Percentiles rank a stretch among this genome's conserved stretches.
Conservation (phyloP, 768 basidiomycete species). For the Pluteus cervinus region DNA sequence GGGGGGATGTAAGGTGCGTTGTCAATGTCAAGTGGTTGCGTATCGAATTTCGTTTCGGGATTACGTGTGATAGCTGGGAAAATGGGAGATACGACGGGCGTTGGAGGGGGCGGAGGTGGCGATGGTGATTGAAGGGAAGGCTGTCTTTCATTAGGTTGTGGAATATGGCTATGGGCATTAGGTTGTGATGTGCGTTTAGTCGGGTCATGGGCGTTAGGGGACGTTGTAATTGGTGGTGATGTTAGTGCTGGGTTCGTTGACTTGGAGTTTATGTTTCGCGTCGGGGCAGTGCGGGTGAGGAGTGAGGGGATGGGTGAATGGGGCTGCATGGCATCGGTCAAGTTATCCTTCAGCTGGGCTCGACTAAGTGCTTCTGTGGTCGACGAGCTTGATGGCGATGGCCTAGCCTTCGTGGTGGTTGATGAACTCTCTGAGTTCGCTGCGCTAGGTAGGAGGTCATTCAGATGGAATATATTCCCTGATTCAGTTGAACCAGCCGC, state of each 20-base stretch:
- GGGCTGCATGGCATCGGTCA: too few relatives aligned
- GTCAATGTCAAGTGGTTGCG: conserved; percentile 14
- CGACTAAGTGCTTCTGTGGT: too few relatives aligned
- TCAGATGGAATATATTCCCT: conserved; percentile 7
- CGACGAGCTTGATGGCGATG: conserved; percentile 43
- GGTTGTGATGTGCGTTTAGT: too few relatives aligned
- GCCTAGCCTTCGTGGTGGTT: conserved; percentile 30
- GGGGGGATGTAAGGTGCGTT: conserved; percentile 26
- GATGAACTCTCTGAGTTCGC: conserved; percentile 29
- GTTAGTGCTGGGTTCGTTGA: too few relatives aligned
- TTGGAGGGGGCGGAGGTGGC: conserved; percentile 29
- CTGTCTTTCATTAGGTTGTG: too few relatives aligned
- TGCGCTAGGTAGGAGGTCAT: conserved; percentile 1
- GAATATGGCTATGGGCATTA: too few relatives aligned
- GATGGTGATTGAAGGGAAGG: conserved; percentile 20
- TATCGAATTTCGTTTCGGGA: conserved; percentile 17
- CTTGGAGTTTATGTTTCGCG: conserved; percentile 15
- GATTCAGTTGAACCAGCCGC: conserved; percentile 38
- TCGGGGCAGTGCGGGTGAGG: conserved; percentile 61
- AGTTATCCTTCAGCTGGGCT: too few relatives aligned
- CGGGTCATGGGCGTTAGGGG: too few relatives aligned
- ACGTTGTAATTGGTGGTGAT: too few relatives aligned
- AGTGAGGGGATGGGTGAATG: too few relatives aligned
- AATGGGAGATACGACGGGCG: conserved; percentile 26
- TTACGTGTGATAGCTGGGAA: conserved; percentile 8